Evolutionary conservation across 768 basidiomycete genomes (phyloP).

Genomic region (Scleroderma citrinum): DNA sequence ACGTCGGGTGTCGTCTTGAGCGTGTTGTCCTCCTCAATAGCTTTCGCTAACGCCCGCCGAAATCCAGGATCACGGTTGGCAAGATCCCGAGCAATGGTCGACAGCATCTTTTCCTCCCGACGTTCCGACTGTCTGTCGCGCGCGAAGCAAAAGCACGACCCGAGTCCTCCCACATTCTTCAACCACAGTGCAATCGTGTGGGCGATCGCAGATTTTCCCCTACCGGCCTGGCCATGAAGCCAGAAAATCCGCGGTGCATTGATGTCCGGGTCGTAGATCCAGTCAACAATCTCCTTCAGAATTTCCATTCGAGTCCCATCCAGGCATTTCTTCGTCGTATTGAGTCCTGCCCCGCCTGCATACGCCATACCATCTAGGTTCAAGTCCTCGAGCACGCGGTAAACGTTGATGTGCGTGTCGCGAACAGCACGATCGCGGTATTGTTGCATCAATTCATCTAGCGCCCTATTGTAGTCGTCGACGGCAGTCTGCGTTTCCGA

Average conservation of each 20-base stretch:
- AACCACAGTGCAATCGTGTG: background rate
- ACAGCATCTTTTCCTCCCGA: background rate
- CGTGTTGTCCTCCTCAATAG: background rate
- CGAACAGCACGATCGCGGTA: background rate
- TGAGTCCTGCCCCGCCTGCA: background rate
- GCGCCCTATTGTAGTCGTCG: background rate
- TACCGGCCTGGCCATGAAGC: background rate
- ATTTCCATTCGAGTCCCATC: background rate
- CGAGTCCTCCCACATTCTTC: background rate
- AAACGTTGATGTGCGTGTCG: background rate
- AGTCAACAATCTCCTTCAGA: background rate
- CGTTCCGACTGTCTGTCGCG: background rate
- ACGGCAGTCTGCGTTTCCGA: background rate
- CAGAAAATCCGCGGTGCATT: background rate
- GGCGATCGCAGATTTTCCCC: constrained; percentile 1
- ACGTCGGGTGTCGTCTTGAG: background rate
- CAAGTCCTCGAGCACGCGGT: background rate
- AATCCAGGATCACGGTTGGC: background rate
- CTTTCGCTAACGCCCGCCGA: background rate
- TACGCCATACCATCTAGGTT: background rate
- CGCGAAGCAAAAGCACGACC: background rate
- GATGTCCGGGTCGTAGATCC: background rate
- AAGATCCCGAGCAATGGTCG: background rate
- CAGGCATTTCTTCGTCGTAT: background rate
- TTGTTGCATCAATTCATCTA: background rate